Evolutionary conservation across 352 stramenopile genomes (phyloP), one percentile per base, ranked within the genome.

Genomic region (Phytophthora tubulina): DNA sequence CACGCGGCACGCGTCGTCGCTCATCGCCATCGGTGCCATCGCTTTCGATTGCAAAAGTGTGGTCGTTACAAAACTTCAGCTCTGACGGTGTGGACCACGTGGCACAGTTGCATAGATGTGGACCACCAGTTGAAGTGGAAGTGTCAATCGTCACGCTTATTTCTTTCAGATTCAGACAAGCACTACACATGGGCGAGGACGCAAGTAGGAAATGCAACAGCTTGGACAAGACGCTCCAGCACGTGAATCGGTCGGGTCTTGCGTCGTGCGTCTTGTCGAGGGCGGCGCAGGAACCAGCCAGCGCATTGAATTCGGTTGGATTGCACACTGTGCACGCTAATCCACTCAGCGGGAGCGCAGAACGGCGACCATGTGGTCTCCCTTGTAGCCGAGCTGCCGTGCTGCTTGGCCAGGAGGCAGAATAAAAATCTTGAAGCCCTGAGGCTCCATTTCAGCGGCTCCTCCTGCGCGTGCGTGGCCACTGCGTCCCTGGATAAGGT

Each of bases 351-450:
- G 74, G 3, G 74, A 70, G 48, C 88, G 88, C 21, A 95, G 73
- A 36, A 94, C 85, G 8, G 77, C 88, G 54, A 95, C 76, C 83
- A 95, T 81, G 17, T 88, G 63, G 8, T 88, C 76, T 45, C 66
- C 78, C 54, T 92, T 91, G 76, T 95, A 95, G 52, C 88, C 88
- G 31, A 95, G 66, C 27, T 80, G 67, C n/a, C 88, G 81, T 11
- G 86, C 75, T 41, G 83, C 86, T 42, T 80, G 63, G 15, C 88
- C 86, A 1, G 88, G 86, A 44, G 88, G 88, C 39, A 95, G 53
- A 52, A 95, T 82, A 72, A 95, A 94, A 48, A 93, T 71, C 57
- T 94, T 94, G 69, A 84, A 93, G 5, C 86, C 81, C 30, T 81
- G 75, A 2, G 76, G 61, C 21, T 95, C 86, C 69, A 93, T 85